Conservation (phyloP, 2,329 filamentous ascomycete species). For the Bipolaris sorokiniana region DNA sequence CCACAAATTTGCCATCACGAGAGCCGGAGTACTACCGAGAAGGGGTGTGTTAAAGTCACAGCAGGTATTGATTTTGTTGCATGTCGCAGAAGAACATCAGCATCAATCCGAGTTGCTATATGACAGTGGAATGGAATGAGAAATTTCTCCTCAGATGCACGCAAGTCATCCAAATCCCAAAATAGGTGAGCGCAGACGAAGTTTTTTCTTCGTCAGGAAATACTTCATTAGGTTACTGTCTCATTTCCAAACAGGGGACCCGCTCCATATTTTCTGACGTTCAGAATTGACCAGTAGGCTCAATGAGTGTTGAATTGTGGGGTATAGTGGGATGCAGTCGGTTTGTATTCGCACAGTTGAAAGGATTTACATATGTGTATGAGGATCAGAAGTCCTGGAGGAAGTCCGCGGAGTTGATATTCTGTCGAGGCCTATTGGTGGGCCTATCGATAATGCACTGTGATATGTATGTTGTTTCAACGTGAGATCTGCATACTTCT, state of each 20-base stretch:
- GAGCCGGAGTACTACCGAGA: neutral
- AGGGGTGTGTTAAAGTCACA: no score
- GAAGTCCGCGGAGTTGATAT: neutral
- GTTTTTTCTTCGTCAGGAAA: neutral
- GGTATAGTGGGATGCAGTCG: neutral
- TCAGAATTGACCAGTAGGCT: neutral
- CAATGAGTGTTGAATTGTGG: neutral
- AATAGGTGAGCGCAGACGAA: neutral
- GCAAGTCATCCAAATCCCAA: neutral
- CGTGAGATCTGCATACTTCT: no score
- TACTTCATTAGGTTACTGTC: neutral
- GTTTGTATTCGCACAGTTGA: neutral
- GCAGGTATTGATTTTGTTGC: no score
- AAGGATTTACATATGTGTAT: neutral
- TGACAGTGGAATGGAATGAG: neutral
- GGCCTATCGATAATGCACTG: neutral
- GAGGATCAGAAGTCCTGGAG: neutral
- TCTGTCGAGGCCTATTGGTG: neutral
- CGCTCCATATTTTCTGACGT: neutral
- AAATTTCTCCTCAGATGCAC: neutral
- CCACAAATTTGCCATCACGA: neutral
- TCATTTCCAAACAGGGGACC: neutral
- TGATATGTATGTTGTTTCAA: no score
- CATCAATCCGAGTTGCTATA: neutral
- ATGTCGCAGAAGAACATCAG: neutral